Evolutionary conservation across 1,139 yeast genomes (phyloP).

Genomic region (Eremothecium cymbalariae): DNA sequence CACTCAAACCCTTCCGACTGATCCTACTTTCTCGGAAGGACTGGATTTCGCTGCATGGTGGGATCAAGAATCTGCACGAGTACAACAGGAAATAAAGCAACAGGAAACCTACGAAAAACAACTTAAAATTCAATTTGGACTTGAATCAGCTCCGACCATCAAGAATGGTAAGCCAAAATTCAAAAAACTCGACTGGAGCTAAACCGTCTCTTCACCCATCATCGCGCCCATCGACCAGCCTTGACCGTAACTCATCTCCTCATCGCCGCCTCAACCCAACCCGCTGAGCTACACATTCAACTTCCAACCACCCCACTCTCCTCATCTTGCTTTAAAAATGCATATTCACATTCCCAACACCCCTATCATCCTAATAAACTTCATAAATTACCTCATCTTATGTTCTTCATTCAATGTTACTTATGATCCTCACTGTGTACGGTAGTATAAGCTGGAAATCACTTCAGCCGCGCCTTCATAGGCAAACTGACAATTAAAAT

Average conservation of each 20-base stretch:
- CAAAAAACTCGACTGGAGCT: not conserved
- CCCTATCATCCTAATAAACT: too few relatives aligned
- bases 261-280: too few relatives aligned
- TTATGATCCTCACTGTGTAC: slow-evolving; percentile 1
- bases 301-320: too few relatives aligned
- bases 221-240: too few relatives aligned
- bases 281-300: too few relatives aligned
- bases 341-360: too few relatives aligned
- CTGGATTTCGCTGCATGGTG: slow-evolving; percentile 38
- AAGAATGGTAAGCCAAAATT: slow-evolving; percentile 1
- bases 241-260: too few relatives aligned
- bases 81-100: slow-evolving; percentile 39
- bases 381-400: too few relatives aligned
- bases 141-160: not conserved
- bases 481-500: too few relatives aligned
- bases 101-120: slow-evolving; percentile 4
- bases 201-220: slow-evolving; percentile 6
- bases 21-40: not conserved
- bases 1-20: too few relatives aligned
- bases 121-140: not conserved
- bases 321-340: too few relatives aligned
- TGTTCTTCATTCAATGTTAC: too few relatives aligned
- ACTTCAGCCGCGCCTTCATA: slow-evolving; percentile 1
- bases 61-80: slow-evolving; percentile 51
- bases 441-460: not conserved